Evolutionary conservation across 2,329 filamentous ascomycete genomes (phyloP), one percentile per base, ranked within the genome.

Genomic region (Phoma sp.): DNA sequence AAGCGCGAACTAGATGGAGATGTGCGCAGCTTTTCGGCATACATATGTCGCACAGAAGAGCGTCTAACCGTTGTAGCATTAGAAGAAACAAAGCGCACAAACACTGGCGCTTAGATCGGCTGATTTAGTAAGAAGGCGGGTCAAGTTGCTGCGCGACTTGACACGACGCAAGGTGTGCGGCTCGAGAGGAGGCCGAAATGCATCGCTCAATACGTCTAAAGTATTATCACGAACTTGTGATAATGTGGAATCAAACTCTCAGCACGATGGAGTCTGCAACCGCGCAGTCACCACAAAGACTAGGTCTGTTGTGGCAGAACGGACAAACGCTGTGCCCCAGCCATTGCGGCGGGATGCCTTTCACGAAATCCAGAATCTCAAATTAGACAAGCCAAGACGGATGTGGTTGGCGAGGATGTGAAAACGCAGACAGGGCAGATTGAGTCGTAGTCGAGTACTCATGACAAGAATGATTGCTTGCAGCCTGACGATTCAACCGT

Each of bases 211-310:
- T 38, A 38, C 37, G 13, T 24, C 32, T 39, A 30, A 25, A 27
- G 9, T 4, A 25, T 14, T 33, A 25, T 10, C 29, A 22, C 3
- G 9, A 11, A 13, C 41, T 23, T 29, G 18, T 7, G 8, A 6
- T 37, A 2, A 18, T 18, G 18, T 18, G 18, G 18, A 18, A 10
- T 30, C 24, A 13, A 32, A 10, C 24, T 32, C 32, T 47, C 24
- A 37, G 41, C 9, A 42, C 22, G 37, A 42, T 39, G n/a, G 30
- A 38, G 37, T 45, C 36, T 48, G 47, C 27, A n/a, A 37, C 22
- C 22, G 45, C 35, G 36, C 29, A 46, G 41, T 55, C 30, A 49
- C 52, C 36, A 27, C 22, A 38, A 50, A 46, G 5, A 50, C 36
- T 46, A 30, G 42, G 41, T 43, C 41, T 35, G 14, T 32, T 29